A percentile compares a stretch with the other conserved stretches of the same genome.
Conservation (phyloP, 1,284 basidiomycete genomes). For the Ustilago sp. region DNA sequence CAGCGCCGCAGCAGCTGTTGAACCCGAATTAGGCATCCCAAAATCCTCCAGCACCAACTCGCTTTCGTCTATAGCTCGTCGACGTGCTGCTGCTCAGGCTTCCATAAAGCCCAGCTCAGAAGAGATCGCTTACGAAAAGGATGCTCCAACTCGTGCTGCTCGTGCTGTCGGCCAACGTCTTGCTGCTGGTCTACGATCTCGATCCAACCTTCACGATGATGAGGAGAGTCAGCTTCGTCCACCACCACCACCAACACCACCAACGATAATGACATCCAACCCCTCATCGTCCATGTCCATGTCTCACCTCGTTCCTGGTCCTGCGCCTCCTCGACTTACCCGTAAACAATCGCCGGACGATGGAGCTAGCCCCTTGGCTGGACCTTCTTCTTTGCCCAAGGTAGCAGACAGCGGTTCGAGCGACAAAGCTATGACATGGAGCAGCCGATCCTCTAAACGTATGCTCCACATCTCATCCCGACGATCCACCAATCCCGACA, state of each 20-base stretch:
- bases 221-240: constrained; percentile 43
- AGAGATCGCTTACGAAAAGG: constrained; percentile 24
- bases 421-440: constrained; percentile 30
- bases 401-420: background rate
- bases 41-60: constrained; percentile 49
- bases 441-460: constrained; percentile 36
- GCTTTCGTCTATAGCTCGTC: constrained; percentile 46
- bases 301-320: constrained; percentile 31
- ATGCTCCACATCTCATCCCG: constrained; percentile 20
- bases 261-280: constrained; percentile 5
- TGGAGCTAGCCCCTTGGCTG: constrained; percentile 19
- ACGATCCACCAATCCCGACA: constrained; percentile 8
- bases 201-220: constrained; percentile 37
- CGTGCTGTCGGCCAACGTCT: constrained; percentile 51
- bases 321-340: constrained; percentile 18
- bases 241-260: background rate
- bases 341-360: constrained; percentile 20
- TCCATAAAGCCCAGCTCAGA: constrained; percentile 10
- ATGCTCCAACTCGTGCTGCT: constrained; percentile 47
- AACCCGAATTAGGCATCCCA: constrained; percentile 43
- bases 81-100: constrained; percentile 37
- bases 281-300: constrained; percentile 32
- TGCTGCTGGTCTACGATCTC: constrained; percentile 44
- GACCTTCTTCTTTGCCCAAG: constrained; percentile 27
- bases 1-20: constrained; percentile 25